Conservation (phyloP, 2,329 filamentous ascomycete species). For the Endoconidiophora polonica region DNA sequence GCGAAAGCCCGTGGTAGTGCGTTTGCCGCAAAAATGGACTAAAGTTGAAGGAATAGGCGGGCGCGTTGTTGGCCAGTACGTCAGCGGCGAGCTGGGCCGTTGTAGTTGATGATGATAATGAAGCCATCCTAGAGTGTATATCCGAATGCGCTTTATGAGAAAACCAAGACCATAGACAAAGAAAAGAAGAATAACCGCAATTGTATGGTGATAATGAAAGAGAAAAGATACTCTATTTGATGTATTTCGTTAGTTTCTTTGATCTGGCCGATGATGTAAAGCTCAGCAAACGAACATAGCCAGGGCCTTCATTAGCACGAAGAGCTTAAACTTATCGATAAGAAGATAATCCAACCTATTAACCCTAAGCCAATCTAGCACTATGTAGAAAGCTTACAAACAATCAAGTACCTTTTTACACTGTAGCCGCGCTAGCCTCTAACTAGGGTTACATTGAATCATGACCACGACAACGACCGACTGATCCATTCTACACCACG, state of each 20-base stretch:
- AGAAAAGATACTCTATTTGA: neutral
- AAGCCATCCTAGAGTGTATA: neutral
- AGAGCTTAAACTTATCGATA: too few relatives aligned
- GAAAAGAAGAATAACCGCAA: too few relatives aligned
- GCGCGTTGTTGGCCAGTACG: slow-evolving; percentile 40
- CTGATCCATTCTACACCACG: too few relatives aligned
- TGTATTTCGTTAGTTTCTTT: neutral
- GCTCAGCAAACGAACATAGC: neutral
- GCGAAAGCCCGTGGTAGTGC: slow-evolving; percentile 69
- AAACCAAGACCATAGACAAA: too few relatives aligned
- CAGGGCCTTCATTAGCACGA: neutral
- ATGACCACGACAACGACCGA: too few relatives aligned
- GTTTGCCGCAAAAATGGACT: slow-evolving; percentile 68
- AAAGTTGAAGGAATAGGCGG: slow-evolving; percentile 61
- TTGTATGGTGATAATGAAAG: neutral
- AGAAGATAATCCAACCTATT: too few relatives aligned
- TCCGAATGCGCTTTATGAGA: neutral
- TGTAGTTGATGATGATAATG: neutral
- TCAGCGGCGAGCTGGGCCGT: slow-evolving; percentile 20
- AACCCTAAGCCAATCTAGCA: too few relatives aligned
- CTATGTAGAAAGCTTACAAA: too few relatives aligned
- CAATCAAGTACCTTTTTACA: too few relatives aligned
- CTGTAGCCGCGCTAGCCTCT: too few relatives aligned
- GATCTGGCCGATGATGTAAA: neutral
- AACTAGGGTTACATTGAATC: too few relatives aligned